Base-by-base conservation (phyloP, 305 asterid genomes). In the Coffea humblotiana region DNA sequence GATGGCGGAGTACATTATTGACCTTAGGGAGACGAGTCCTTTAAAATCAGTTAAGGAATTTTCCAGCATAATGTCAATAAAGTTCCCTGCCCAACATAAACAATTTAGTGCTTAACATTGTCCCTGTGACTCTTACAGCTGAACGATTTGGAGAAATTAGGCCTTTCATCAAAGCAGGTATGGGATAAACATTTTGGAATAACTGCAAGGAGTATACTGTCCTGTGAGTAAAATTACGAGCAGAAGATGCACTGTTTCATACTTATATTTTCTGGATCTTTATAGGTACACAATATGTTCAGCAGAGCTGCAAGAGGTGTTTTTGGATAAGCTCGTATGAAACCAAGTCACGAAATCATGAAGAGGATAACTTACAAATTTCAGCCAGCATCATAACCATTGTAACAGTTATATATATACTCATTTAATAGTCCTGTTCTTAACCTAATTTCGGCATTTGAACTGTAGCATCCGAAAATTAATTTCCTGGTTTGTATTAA, bases 151-250 rank as follows among this genome's bases (percentile, higher is more conserved):
- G 93, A 90, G 88, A 95, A 95, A 88, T 80, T 86, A 12, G 97
- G 98, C 27, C 90, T 93, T 78, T 89, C 99, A 35, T 79, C 92
- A 13, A 95, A 92, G 78, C 98, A 95, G 97, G 98, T 93, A 86
- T 76, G 35, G 63, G 23, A 14, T 58, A 76, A 37, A 19, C 3
- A 27, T 13, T 12, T 3, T 14, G 47, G 9, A 35, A 40, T 75
- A 10, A 32, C 40, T 18, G 8, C 8, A 6, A 14, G 29, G 12
- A 8, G 8, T 35, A 16, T 35, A 16, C 23, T 2, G 43, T 25
- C 23, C 5, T 16, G 6, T 15, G 37, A 61, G 12, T 23, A 25
- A 43, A 63, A 61, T 8, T 63, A 27, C 4, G 47, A 32, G 12
- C 29, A 8, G 32, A 29, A 29, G 32, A 27, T 76, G 27, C 19